Percentiles rank a stretch among this genome's conserved stretches.
Conservation (phyloP, 805 yeast species). For the Metahyphopichia silvanorum region DNA sequence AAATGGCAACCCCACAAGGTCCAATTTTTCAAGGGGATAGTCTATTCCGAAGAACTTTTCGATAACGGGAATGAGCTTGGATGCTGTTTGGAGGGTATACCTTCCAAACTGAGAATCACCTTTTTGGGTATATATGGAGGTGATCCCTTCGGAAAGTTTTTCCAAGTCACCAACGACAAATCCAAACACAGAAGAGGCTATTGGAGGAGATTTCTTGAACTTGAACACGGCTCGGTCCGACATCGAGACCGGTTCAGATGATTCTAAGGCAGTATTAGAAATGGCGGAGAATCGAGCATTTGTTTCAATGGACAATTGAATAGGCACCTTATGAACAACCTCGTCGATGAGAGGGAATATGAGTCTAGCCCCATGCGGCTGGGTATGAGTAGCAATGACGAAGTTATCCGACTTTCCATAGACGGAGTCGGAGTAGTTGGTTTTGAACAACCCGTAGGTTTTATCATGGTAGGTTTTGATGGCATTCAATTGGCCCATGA, state of each 20-base stretch:
- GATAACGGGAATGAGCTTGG: constrained; percentile 46
- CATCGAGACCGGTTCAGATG: constrained; percentile 11
- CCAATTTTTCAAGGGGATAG: constrained; percentile 64
- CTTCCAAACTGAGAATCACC: constrained; percentile 48
- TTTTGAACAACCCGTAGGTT: constrained; percentile 66
- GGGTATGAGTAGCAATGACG: constrained; percentile 68
- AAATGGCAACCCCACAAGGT: constrained; percentile 66
- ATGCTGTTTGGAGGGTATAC: constrained; percentile 48
- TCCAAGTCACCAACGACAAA: constrained; percentile 71
- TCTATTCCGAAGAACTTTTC: constrained; percentile 39
- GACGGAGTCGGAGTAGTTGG: constrained; percentile 53
- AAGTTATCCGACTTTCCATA: constrained; percentile 49
- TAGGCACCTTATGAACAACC: constrained; percentile 48
- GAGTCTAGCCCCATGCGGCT: constrained; percentile 60
- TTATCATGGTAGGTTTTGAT: constrained; percentile 52
- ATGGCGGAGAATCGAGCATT: constrained; percentile 44
- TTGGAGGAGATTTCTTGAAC: constrained; percentile 55
- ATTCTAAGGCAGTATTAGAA: constrained; percentile 43
- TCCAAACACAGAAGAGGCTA: constrained; percentile 63
- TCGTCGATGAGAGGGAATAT: constrained; percentile 75
- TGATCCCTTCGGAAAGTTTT: constrained; percentile 35
- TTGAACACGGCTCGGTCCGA: constrained; percentile 28
- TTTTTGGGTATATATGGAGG: constrained; percentile 10
- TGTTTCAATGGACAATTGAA: constrained; percentile 49
- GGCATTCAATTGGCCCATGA: constrained; percentile 49